Percentiles rank a stretch among this genome's conserved stretches.
Evolutionary conservation across 2,329 filamentous ascomycete genomes (phyloP).

Genomic region (Drechslerella dactyloides): DNA sequence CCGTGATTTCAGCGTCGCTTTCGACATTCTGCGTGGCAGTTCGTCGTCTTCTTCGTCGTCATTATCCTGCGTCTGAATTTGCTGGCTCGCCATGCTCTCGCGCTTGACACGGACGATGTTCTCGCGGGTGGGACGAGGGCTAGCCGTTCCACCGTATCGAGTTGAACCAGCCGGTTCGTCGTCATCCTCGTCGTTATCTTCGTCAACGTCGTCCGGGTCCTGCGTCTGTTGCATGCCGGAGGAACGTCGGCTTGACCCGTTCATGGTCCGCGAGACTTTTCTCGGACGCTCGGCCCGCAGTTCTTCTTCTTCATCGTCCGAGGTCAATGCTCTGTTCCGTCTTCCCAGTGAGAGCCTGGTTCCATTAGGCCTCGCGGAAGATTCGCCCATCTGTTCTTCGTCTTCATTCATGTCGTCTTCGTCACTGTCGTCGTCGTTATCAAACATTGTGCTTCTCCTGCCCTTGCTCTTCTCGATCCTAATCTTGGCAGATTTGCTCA

Average conservation of each 20-base stretch:
- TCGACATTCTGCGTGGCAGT: slow-evolving; percentile 27
- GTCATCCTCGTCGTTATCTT: not conserved
- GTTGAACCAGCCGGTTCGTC: not conserved
- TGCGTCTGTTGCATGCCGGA: slow-evolving; percentile 67
- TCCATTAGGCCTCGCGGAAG: slow-evolving; percentile 1
- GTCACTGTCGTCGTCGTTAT: slow-evolving; percentile 8
- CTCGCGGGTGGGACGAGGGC: too few relatives aligned
- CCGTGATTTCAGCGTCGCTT: slow-evolving; percentile 13
- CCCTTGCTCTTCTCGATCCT: slow-evolving; percentile 44
- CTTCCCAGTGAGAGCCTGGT: slow-evolving; percentile 28
- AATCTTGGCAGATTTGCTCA: slow-evolving; percentile 34
- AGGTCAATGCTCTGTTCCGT: slow-evolving; percentile 13
- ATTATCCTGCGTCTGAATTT: not conserved
- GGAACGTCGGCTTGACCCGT: slow-evolving; percentile 75
- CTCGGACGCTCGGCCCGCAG: slow-evolving; percentile 56
- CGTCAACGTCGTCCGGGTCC: not conserved
- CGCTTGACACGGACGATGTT: too few relatives aligned
- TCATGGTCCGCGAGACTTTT: slow-evolving; percentile 66
- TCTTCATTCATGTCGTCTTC: slow-evolving; percentile 25
- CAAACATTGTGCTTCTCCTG: slow-evolving; percentile 34
- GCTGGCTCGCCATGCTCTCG: too few relatives aligned
- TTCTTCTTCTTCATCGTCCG: slow-evolving; percentile 52
- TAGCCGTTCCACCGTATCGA: too few relatives aligned
- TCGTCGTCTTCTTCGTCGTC: slow-evolving; percentile 24
- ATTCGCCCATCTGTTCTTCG: slow-evolving; percentile 7